Conservation (phyloP, 176 grass and related monocot genomes). For the Melocanna baccifera region DNA sequence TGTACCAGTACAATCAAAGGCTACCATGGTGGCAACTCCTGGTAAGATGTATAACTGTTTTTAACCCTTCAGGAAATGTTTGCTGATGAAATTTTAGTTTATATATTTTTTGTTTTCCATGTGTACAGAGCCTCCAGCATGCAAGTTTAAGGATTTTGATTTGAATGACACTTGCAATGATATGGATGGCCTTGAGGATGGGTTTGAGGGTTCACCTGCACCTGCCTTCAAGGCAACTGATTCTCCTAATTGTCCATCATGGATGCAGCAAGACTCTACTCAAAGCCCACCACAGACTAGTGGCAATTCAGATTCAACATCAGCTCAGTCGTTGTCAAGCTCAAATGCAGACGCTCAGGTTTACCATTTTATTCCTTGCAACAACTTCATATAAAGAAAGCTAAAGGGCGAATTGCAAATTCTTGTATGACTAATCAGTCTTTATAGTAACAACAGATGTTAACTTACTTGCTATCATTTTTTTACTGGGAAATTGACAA, state of each 20-base stretch:
- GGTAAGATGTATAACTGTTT: slow-evolving; percentile 47
- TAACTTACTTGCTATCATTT: not conserved
- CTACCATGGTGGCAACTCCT: slow-evolving; percentile 45
- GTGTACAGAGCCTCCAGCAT: slow-evolving; percentile 49
- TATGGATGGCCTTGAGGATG: slow-evolving; percentile 61
- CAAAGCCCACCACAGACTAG: slow-evolving; percentile 80
- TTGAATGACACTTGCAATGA: slow-evolving; percentile 80
- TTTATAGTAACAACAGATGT: not conserved
- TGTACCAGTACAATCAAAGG: slow-evolving; percentile 44
- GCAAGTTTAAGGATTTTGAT: slow-evolving; percentile 86
- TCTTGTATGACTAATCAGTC: not conserved
- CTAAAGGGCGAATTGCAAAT: not conserved
- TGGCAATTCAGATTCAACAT: slow-evolving; percentile 85
- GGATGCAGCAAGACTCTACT: slow-evolving; percentile 59
- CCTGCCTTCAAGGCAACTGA: slow-evolving; percentile 33
- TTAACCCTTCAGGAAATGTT: slow-evolving; percentile 2
- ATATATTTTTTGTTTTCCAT: not conserved
- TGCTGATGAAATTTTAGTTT: slow-evolving; percentile 16
- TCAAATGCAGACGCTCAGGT: slow-evolving; percentile 94
- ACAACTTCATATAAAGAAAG: not conserved
- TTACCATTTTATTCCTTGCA: slow-evolving; percentile 30
- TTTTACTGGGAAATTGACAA: not conserved
- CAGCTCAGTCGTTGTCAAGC: slow-evolving; percentile 79
- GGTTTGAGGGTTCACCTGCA: slow-evolving; percentile 36
- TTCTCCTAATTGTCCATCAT: slow-evolving; percentile 66